Evolutionary conservation across 2,329 filamentous ascomycete genomes (phyloP).

Genomic region (Colletotrichum paranaense): DNA sequence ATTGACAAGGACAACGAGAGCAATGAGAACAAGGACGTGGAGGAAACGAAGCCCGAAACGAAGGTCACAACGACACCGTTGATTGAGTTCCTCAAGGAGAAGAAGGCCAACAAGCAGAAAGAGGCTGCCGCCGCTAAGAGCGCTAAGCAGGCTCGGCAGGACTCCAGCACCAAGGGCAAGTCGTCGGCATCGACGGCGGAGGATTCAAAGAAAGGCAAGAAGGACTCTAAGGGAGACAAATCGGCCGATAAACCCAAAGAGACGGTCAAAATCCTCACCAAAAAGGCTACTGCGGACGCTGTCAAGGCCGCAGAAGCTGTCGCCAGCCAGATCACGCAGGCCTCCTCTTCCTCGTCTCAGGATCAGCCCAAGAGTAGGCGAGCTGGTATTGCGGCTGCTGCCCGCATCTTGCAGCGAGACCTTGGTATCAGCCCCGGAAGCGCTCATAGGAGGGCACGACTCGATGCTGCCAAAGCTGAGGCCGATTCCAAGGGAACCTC

Average conservation of each 20-base stretch:
- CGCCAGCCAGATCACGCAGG: slow-evolving; percentile 52
- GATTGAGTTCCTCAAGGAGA: slow-evolving; percentile 90
- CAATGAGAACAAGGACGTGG: slow-evolving; percentile 55
- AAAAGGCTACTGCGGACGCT: slow-evolving; percentile 64
- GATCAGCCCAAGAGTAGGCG: slow-evolving; percentile 65
- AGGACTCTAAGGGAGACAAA: slow-evolving; percentile 65
- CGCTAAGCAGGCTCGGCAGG: slow-evolving; percentile 67
- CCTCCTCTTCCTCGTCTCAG: slow-evolving; percentile 42
- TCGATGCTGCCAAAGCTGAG: slow-evolving; percentile 68
- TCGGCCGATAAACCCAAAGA: slow-evolving; percentile 64
- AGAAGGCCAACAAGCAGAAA: slow-evolving; percentile 81
- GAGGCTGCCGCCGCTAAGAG: slow-evolving; percentile 65
- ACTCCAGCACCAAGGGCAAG: slow-evolving; percentile 64
- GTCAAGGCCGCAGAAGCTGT: slow-evolving; percentile 58
- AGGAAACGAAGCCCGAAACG: slow-evolving; percentile 61
- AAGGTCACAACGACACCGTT: slow-evolving; percentile 87
- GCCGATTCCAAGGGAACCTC: slow-evolving; percentile 53
- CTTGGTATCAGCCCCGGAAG: slow-evolving; percentile 73
- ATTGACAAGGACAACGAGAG: slow-evolving; percentile 60
- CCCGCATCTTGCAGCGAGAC: slow-evolving; percentile 74
- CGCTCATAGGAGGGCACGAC: slow-evolving; percentile 69
- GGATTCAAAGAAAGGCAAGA: slow-evolving; percentile 68
- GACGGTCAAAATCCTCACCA: slow-evolving; percentile 72
- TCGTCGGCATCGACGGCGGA: slow-evolving; percentile 48
- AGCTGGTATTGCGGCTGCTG: slow-evolving; percentile 71